A percentile compares a stretch with the other conserved stretches of the same genome.
phyloP scores from a whole-genome alignment of 2,329 filamentous ascomycete genomes.

The Aspergillus novoparasiticus region DNA sequence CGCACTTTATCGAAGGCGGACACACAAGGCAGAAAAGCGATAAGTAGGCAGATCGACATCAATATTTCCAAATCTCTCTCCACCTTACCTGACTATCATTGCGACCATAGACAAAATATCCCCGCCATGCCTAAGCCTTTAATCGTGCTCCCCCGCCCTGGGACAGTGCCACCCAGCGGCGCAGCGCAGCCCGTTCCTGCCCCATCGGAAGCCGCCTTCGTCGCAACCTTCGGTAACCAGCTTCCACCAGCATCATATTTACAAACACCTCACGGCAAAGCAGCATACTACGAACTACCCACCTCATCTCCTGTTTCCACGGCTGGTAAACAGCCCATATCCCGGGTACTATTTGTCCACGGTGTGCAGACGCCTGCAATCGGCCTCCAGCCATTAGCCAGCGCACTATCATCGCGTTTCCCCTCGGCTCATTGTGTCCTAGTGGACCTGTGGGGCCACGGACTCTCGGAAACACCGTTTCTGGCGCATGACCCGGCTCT shows the following conservation, averaged over 20 bases:
- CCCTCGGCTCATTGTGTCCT: conserved; percentile 46
- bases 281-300: conserved; percentile 25
- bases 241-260: conserved; percentile 27
- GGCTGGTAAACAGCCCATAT: neutral
- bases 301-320: neutral
- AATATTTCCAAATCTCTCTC: too few species aligned
- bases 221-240: conserved; percentile 24
- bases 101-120: neutral
- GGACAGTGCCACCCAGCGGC: neutral
- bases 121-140: conserved; percentile 12
- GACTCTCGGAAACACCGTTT: conserved; percentile 53
- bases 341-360: conserved; percentile 51
- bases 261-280: conserved; percentile 18
- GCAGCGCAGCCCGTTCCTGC: conserved; percentile 18
- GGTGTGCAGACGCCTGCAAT: conserved; percentile 56
- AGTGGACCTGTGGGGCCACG: conserved; percentile 58
- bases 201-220: conserved; percentile 27
- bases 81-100: neutral
- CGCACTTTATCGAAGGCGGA: too few species aligned
- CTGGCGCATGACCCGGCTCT: conserved; percentile 43
- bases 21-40: too few species aligned
- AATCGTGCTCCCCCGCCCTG: conserved; percentile 25
- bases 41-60: too few species aligned
- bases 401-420: conserved; percentile 36
- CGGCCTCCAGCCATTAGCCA: conserved; percentile 49